Evolutionary conservation across 2,329 filamentous ascomycete genomes (phyloP).

Genomic region (Blastomyces gilchristii): DNA sequence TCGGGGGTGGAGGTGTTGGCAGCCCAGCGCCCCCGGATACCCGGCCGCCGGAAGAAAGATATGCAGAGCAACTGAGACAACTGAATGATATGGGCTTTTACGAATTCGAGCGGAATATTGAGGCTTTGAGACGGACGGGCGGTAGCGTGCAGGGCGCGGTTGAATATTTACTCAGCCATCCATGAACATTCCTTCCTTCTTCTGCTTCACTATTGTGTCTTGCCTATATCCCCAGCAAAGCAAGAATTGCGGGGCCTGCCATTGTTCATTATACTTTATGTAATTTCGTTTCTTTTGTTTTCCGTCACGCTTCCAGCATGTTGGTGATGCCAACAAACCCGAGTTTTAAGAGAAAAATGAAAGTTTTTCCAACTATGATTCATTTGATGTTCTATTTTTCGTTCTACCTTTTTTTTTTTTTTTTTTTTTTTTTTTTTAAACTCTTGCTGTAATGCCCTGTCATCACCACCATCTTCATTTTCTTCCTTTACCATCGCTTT

Average conservation of each 20-base stretch:
- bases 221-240: not conserved
- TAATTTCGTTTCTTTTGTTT: not conserved
- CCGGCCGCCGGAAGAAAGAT: conserved; percentile 85
- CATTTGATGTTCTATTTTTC: not conserved
- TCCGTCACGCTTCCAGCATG: not conserved
- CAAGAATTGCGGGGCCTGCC: not conserved
- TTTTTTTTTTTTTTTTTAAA: too few species aligned
- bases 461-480: not conserved
- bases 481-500: not conserved
- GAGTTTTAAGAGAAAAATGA: not conserved
- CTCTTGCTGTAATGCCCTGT: too few species aligned
- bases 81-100: conserved; percentile 99
- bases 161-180: conserved; percentile 32
- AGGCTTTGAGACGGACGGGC: conserved; percentile 75
- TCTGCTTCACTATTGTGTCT: not conserved
- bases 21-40: conserved; percentile 58
- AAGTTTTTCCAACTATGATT: not conserved
- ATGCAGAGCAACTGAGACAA: conserved; percentile 79
- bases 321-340: not conserved
- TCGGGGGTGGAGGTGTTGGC: conserved; percentile 44
- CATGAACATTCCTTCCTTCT: conserved; percentile 12
- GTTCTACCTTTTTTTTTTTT: not conserved
- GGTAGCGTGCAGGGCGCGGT: conserved; percentile 80
- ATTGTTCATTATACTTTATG: not conserved
- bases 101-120: conserved; percentile 88